Evolutionary conservation across 2,329 filamentous ascomycete genomes (phyloP), one percentile per base, ranked within the genome.

Genomic region (Paraphaeosphaeria sporulosa): DNA sequence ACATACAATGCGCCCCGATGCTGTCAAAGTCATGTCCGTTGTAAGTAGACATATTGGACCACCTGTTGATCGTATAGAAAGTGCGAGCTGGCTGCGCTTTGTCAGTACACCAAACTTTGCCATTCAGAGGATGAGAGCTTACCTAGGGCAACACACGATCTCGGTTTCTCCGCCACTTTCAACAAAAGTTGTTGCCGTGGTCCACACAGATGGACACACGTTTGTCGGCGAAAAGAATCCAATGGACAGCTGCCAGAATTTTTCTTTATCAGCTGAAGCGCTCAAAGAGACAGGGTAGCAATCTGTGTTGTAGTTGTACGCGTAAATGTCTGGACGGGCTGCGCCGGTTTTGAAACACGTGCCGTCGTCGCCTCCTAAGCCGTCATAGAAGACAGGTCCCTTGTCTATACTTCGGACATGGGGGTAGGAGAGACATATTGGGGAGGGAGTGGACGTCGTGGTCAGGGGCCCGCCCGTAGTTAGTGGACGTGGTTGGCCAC

Each of bases 121-220:
- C 19, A 19, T 15, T 8, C 9, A 25, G 1, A 36, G 8, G 30
- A 10, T 15, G 15, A 34, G 2, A 19, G 5, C 1, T 1, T 38
- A 50, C 48, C 48, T 50, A 36, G 48, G 48, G 25, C 48, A 50
- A n/a, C 48, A 50, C 32, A 25, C 48, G 6, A 36, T 7, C 4
- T 50, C 32, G n/a, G 48, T 50, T 19, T 38, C 30, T 9, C n/a
- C n/a, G n/a, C 48, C 30, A 15, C n/a, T n/a, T 12, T 38, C n/a
- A 15, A 38, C 48, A n/a, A n/a, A n/a, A n/a, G n/a, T 13, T 3
- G 30, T 12, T n/a, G 48, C 23, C 8, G 48, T 32, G 6, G 25
- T 50, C 32, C 10, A 21, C 48, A 50, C 48, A 15, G 30, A 36
- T 10, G 48, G 30, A 23, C 48, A 50, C 32, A 50, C n/a, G 7